Base-by-base conservation (phyloP, 768 basidiomycete genomes). In the Boletus patriciae region DNA sequence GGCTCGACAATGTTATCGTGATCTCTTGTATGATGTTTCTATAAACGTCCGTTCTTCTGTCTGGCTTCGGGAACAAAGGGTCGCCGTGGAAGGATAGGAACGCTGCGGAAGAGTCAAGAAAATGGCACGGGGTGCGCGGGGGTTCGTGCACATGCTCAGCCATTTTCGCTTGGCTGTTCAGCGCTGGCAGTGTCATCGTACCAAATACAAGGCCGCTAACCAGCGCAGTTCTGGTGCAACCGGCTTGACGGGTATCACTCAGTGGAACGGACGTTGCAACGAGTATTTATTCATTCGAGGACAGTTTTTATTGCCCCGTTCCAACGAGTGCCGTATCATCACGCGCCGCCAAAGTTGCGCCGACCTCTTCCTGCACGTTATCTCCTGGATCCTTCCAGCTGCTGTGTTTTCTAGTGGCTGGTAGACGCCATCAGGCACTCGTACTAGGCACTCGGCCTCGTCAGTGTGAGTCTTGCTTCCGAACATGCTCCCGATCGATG, bases 231-330 rank as follows among this genome's bases (percentile, higher is more conserved):
- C 46, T 50, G 15, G 25, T 33, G 18, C 19, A 25, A 46, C 58
- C 61, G 64, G 65, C 58, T 57, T n/a, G n/a, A 55, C 65, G 65
- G 62, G 50, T 60, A 63, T 55, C 55, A 44, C 50, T n/a, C 36
- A 9, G 57, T 46, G 44, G 31, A 57, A 54, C 64, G 46, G 38
- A 55, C 46, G 41, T 38, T 13, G 9, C 23, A n/a, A n/a, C 19
- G 12, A 18, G 50, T 55, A 64, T 56, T 54, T 65, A 66, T 56
- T 53, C 43, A 19, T 21, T 19, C 43, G 34, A 16, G 34, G 18
- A 25, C 33, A 18, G 10, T 13, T 16, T 25, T 45, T 10, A 10
- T 12, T 15, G 33, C 37, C 27, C 21, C 59, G 37, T 41, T 23
- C 31, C 11, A 27, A 19, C 52, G 34, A 34, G 47, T 38, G 46